phyloP scores from a whole-genome alignment of 2,329 filamentous ascomycete genomes.

The Orbilia blumenaviensis region DNA sequence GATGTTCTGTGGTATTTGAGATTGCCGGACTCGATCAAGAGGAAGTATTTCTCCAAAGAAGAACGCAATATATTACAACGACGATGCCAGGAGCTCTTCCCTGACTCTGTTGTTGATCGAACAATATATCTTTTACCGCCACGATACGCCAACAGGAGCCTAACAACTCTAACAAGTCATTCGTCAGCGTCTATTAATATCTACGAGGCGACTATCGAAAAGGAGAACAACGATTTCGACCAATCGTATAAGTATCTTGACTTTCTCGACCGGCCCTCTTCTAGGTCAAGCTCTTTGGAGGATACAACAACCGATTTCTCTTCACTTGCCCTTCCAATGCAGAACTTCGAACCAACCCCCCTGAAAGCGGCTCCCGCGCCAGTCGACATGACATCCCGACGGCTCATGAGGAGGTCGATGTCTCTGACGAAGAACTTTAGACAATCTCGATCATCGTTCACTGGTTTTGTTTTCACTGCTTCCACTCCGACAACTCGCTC shows the following conservation, averaged over 20 bases:
- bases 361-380: constrained; percentile 32
- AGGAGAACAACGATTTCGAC: constrained; percentile 28
- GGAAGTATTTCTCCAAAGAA: constrained; percentile 74
- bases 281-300: constrained; percentile 56
- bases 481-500: constrained; percentile 42
- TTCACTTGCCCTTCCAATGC: constrained; percentile 51
- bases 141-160: constrained; percentile 60
- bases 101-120: constrained; percentile 70
- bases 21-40: constrained; percentile 76
- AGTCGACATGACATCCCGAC: constrained; percentile 40
- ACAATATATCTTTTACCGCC: constrained; percentile 66
- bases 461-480: constrained; percentile 51
- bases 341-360: constrained; percentile 45
- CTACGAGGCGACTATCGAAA: constrained; percentile 51
- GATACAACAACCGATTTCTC: constrained; percentile 55
- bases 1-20: constrained; percentile 75
- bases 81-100: constrained; percentile 66
- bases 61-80: constrained; percentile 72
- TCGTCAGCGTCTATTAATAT: constrained; percentile 55
- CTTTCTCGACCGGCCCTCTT: constrained; percentile 57
- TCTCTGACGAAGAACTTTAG: constrained; percentile 50
- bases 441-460: constrained; percentile 48
- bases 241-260: constrained; percentile 54
- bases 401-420: constrained; percentile 49
- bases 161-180: constrained; percentile 59